Base-by-base conservation (phyloP, 2,329 filamentous ascomycete genomes). In the Sclerotinia nivalis region DNA sequence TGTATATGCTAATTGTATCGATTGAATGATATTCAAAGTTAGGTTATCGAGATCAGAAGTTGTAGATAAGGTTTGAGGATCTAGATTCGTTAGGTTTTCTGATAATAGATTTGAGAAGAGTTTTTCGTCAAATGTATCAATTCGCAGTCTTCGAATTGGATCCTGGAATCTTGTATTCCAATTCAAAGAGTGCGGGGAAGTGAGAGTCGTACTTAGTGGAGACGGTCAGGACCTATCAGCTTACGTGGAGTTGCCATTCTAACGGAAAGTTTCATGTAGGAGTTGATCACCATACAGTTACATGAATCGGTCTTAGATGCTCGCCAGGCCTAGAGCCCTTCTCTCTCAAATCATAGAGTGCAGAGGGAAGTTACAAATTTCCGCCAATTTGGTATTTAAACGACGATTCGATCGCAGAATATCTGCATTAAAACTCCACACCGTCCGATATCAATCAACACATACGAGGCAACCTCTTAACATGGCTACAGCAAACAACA, bases 401-500 rank as follows among this genome's bases (percentile, higher is more conserved):
- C 31, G 22, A 25, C 45, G 4, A 22, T 40, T 50, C 37, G 47
- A 64, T 22, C 61, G 31, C 47, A 37, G 15, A 40, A 20, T 40
- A 40, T 64, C 31, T 28, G 8, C 61, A 40, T 40, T 28, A 15
- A 52, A 28, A 28, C n/a, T 8, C n/a, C 31, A 52, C 22, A 50
- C 47, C 4, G 18, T 40, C 28, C 31, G 47, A 40, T 52, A 40
- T 28, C 61, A 40, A 9, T 65, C 49, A 40, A 52, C 31, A 0
- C 8, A 52, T 20, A 52, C n/a, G 28, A 40, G 25, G 7, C 47
- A 62, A 1, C 20, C 25, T 37, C 4, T 1, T 58, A 71, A 52
- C 25, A 77, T 77, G 75, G 76, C 76, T 54, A 74, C 76, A 20
- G 71, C 77, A 72, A 75, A 81, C 72, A 82, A 80, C 20, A 84